Percentiles rank a stretch among this genome's conserved stretches.
phyloP scores from a whole-genome alignment of 2,329 filamentous ascomycete genomes.

The Scorias spongiosa region DNA sequence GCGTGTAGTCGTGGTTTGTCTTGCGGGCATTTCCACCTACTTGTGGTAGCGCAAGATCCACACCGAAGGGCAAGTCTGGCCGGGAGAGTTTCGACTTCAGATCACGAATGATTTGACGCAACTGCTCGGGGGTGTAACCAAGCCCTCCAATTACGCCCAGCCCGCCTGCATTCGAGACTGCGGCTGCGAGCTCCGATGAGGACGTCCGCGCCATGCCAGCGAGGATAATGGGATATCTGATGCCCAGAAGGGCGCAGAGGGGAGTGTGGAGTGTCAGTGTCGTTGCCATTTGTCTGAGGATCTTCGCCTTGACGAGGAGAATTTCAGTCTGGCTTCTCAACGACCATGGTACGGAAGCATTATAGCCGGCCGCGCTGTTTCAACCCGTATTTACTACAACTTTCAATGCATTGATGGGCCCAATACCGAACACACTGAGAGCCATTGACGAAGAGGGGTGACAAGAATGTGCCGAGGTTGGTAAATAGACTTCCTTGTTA shows the following conservation, averaged over 20 bases:
- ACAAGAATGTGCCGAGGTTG: too few species aligned
- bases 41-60: constrained; percentile 84
- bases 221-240: constrained; percentile 77
- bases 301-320: neutral
- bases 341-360: too few species aligned
- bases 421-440: too few species aligned
- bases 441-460: too few species aligned
- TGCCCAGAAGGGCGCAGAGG: constrained; percentile 62
- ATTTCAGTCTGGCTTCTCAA: too few species aligned
- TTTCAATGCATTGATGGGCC: too few species aligned
- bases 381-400: too few species aligned
- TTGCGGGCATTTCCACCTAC: constrained; percentile 69
- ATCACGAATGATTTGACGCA: constrained; percentile 69
- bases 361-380: too few species aligned
- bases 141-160: constrained; percentile 49
- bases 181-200: constrained; percentile 62
- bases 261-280: constrained; percentile 52
- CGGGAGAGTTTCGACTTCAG: constrained; percentile 59
- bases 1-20: constrained; percentile 93
- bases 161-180: constrained; percentile 77
- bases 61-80: constrained; percentile 66
- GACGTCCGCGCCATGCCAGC: constrained; percentile 88
- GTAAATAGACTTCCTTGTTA: too few species aligned
- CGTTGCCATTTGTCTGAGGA: neutral
- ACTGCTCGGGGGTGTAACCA: constrained; percentile 58